Evolutionary conservation across 805 yeast species (phyloP), one percentile per base, ranked within the genome.

Genomic region (Jamesozyma rosinii): DNA sequence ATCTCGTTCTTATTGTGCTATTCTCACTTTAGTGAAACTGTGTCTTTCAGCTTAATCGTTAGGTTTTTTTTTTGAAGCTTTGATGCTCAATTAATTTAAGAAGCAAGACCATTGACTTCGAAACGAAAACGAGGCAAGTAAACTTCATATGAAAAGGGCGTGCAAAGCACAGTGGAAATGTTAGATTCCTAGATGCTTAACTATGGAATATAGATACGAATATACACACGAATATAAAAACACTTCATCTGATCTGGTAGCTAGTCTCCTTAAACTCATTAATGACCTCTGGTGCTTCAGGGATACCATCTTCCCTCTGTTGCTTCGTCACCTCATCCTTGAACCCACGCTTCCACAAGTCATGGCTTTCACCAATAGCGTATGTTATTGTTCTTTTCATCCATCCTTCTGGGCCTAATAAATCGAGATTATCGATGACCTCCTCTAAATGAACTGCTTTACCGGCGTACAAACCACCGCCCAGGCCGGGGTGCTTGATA

Each of bases 401-500:
- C 58, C 77, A 83, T 9, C 89, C 89, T 21, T 73, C 71, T 3
- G 68, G 54, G 1, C 81, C 75, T 37, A 73, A 61, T 44, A 71
- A 63, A 32, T 67, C 63, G 46, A 92, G 66, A 45, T 79, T 79
- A 22, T 85, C 95, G 43, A 92, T 81, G 1, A 90, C 74, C 45
- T 85, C 95, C 47, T 86, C 95, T 35, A 92, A 61, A 20, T 88
- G 64, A 20, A 86, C 70, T 1, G 97, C 95, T 55, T 83, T 84
- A 2, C 97, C 97, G 1, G 73, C 75, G 10, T 76, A 64, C 57
- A 85, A 72, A 38, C 95, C 79, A 51, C 74, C 71, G 37, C 89
- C 79, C 43, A 83, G 54, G 0, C 92, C 86, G 2, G 76, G 77
- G 52, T 84, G 85, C 15, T 65, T 69, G 4, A 83, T 70, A 53